Conservation (phyloP, 345 rosid genomes). For the Pelargonium nanum region DNA sequence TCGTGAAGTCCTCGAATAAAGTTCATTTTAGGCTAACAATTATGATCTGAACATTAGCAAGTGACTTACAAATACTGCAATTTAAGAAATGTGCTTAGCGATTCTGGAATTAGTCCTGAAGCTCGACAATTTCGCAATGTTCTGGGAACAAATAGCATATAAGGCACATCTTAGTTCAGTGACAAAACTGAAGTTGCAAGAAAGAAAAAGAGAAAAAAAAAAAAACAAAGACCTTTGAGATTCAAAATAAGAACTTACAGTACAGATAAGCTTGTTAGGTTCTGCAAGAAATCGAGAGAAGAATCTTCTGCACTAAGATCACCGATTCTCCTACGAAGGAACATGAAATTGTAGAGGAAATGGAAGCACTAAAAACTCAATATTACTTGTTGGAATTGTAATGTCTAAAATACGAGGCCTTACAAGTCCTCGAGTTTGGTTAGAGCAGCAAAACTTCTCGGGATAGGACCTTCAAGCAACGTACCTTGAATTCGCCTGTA, state of each 20-base stretch:
- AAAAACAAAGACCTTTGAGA: background rate
- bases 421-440: slow-evolving; percentile 39
- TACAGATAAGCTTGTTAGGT: slow-evolving; percentile 30
- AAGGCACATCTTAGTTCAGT: background rate
- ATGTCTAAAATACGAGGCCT: slow-evolving; percentile 7
- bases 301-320: slow-evolving; percentile 40
- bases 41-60: no score
- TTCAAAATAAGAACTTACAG: slow-evolving; percentile 24
- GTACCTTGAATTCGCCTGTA: slow-evolving; percentile 43
- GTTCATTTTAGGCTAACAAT: background rate
- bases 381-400: background rate
- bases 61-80: slow-evolving; percentile 31
- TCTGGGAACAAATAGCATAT: slow-evolving; percentile 18
- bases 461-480: slow-evolving; percentile 46
- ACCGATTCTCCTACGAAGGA: slow-evolving; percentile 36
- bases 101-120: slow-evolving; percentile 38
- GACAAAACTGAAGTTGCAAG: background rate
- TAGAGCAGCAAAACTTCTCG: slow-evolving; percentile 31
- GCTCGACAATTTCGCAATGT: slow-evolving; percentile 36
- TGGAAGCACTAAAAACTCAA: no score
- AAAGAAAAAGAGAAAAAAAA: background rate
- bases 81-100: slow-evolving; percentile 22
- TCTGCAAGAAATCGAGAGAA: slow-evolving; percentile 33
- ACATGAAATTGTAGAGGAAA: background rate
- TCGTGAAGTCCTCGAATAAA: background rate